Base-by-base conservation (phyloP, 2,329 filamentous ascomycete genomes). In the Coleophoma eucalyptorum region DNA sequence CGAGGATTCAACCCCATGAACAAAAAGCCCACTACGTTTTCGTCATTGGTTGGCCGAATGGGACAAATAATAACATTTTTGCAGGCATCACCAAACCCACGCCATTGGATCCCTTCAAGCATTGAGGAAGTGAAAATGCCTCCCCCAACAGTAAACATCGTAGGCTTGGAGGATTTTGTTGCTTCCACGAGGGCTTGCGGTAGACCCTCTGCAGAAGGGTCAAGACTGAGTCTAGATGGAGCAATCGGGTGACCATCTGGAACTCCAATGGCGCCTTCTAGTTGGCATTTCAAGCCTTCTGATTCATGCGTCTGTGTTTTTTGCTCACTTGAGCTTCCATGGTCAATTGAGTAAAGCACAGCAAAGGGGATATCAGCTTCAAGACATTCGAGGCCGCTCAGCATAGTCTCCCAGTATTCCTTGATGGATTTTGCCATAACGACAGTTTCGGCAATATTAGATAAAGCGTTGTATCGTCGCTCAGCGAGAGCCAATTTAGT, bases 1-100 rank as follows among this genome's bases (percentile, higher is more conserved):
- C 88, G 75, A 2, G 89, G 88, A 62, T 94, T 94, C 5, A 89
- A 75, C 7, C 87, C 89, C 65, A 92, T 74, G 6, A 92, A 77
- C 8, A 92, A 75, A 63, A 92, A 92, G 11, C 88, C 89, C 1
- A 90, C 77, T 0, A 87, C 82, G 4, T 79, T 79, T 49, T 91
- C 87, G 4, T 82, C 83, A 2, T 83, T 74, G 0, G 87, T 91
- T 0, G 88, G 86, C 53, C 90, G 83, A 15, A 94, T 84, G 0
- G 90, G 89, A 59, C 89, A 89, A 3, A 93, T 78, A 3, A 92
- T 84, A 7, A 90, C 80, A 1, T 84, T 83, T 15, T 75, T 77
- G 51, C 84, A 89, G 3, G 83, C 75, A 54, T 91, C 85, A 1
- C 82, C 83, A 57, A 87, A 89, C 0, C 89, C 87, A 58, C 84